Percentiles rank a stretch among this genome's conserved stretches.
Evolutionary conservation across 2,329 filamentous ascomycete genomes (phyloP).

Genomic region (Atkinsonella hypoxylon): DNA sequence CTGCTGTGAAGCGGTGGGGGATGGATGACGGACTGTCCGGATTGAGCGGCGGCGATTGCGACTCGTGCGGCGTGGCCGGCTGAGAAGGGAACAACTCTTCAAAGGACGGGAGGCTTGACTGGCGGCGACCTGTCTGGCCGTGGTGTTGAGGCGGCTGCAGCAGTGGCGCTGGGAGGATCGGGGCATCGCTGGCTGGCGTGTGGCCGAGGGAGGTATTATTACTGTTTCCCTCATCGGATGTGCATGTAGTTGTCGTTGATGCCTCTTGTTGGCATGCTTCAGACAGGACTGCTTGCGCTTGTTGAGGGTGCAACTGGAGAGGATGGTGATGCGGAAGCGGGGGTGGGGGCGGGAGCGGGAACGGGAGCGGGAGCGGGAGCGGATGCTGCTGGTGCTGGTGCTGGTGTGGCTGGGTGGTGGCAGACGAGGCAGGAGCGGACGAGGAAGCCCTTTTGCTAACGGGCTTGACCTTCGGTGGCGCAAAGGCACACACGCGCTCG

Average conservation of each 20-base stretch:
- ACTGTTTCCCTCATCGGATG: background rate
- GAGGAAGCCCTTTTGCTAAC: no score
- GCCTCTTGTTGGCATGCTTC: background rate
- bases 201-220: background rate
- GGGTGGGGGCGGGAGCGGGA: no score
- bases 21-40: background rate
- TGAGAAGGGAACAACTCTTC: constrained; percentile 5
- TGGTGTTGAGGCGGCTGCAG: background rate
- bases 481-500: constrained; percentile 25
- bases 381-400: no score
- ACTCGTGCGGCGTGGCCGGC: background rate
- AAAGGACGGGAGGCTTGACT: background rate
- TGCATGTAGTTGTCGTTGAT: background rate
- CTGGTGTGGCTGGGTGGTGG: no score
- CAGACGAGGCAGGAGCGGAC: no score
- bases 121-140: background rate
- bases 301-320: background rate
- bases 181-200: background rate
- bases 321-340: background rate
- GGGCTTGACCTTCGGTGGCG: constrained; percentile 5
- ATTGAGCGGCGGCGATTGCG: background rate
- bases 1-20: constrained; percentile 19
- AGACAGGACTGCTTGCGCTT: no score
- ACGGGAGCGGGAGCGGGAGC: background rate
- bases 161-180: background rate